Percentiles rank a stretch among this genome's conserved stretches.
These are phyloP conservation scores for Postia placenta DNA, from an alignment of 768 basidiomycete species.

Conservation along the genomic window DNA sequence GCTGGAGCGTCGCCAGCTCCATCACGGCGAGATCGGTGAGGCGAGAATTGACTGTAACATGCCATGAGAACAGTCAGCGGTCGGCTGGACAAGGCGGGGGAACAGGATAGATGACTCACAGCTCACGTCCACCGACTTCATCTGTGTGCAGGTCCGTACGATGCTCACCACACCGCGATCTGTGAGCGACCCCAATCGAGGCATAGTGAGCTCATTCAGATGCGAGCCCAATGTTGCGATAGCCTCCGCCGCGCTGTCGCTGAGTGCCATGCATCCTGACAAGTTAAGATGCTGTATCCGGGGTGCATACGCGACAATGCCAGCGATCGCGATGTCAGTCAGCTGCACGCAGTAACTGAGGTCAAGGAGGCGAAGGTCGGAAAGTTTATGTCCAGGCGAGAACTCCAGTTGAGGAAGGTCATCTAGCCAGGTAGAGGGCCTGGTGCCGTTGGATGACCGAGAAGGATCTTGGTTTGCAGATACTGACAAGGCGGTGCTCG, in stretches of 20 bases:
- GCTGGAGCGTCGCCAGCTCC: constrained; percentile 66
- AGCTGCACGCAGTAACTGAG: constrained; percentile 63
- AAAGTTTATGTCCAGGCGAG: constrained; percentile 45
- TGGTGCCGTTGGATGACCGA: not conserved
- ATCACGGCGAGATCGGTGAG: constrained; percentile 83
- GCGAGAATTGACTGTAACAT: constrained; percentile 62
- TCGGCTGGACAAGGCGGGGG: constrained; percentile 12
- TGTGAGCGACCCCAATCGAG: constrained; percentile 76
- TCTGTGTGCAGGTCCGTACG: constrained; percentile 60
- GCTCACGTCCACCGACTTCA: constrained; percentile 82
- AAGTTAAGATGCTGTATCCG: constrained; percentile 71
- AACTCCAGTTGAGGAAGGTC: constrained; percentile 57
- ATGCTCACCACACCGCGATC: constrained; percentile 67
- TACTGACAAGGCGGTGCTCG: not conserved
- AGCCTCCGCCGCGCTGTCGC: constrained; percentile 61
- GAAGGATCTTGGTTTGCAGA: not conserved
- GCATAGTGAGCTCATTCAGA: constrained; percentile 74
- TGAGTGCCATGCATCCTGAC: constrained; percentile 71
- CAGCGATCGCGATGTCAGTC: constrained; percentile 71
- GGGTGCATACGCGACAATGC: constrained; percentile 70
- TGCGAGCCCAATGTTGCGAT: constrained; percentile 69
- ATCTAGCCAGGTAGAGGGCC: constrained; percentile 56
- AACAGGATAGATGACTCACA: constrained; percentile 45
- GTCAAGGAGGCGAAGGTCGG: constrained; percentile 75
- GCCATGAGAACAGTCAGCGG: not conserved